Evolutionary conservation across 805 yeast genomes (phyloP), one percentile per base, ranked within the genome.

Genomic region (Barnettozyma botsteinii): DNA sequence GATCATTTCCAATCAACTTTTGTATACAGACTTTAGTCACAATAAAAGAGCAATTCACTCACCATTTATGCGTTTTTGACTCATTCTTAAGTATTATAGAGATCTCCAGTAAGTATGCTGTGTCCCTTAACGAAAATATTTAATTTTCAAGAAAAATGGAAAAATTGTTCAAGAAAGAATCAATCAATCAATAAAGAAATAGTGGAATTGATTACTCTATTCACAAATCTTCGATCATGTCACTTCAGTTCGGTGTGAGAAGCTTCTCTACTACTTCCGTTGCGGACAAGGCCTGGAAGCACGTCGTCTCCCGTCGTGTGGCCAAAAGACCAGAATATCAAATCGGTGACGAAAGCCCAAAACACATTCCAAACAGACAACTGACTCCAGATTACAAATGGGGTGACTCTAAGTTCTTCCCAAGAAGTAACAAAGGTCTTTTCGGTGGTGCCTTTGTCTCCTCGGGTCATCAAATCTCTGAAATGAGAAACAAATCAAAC

Each of bases 391-490:
- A 70, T 9, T 84, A 84, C 57, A 81, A 85, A 38, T 91, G 81
- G 62, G 91, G 91, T 21, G 88, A 84, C 43, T 73, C 96, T 3
- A 64, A 68, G 38, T 72, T 77, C 46, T 91, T 79, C 68, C 88
- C 88, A 59, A 83, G 88, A 63, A 79, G 89, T 51, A 86, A 91
- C 60, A 67, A 81, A 37, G 98, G 98, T 5, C 70, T 93, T 31
- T 91, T 75, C 59, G 99, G 98, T 19, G 98, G 96, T 13, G 76
- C 84, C 41, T 82, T 81, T 56, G 75, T 85, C 37, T 79, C 77
- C 48, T 73, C 79, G 47, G 94, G 96, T 51, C 77, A 86, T 62
- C 75, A 77, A 42, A 73, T 89, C 43, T 77, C 95, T 13, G 95
- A 87, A 57, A 69, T 75, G 55, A 79, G 79, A 38, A 72, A 73